Evolutionary conservation across 495 filamentous ascomycete species (phyloP).

Genomic region (Hypomontagnella submonticulosa): DNA sequence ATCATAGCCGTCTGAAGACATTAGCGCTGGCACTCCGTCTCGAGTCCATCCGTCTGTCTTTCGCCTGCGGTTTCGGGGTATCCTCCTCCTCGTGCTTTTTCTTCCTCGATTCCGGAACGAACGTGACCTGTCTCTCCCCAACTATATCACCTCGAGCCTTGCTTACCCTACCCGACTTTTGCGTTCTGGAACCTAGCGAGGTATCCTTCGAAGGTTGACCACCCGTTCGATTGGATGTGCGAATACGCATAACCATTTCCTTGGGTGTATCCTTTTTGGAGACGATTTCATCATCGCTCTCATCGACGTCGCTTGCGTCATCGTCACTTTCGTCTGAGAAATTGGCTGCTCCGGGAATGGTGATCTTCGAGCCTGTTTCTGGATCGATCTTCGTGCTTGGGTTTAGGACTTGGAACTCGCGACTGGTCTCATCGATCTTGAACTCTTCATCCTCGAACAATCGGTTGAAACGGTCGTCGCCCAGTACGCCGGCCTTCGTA

Average conservation of each 20-base stretch:
- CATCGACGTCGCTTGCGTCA: conserved; percentile 58
- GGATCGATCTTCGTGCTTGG: conserved; percentile 71
- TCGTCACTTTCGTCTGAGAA: conserved; percentile 50
- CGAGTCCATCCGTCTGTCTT: conserved; percentile 58
- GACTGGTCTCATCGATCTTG: conserved; percentile 86
- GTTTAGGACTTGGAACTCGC: conserved; percentile 88
- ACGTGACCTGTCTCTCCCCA: conserved; percentile 88
- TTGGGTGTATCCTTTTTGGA: conserved; percentile 51
- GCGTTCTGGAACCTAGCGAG: conserved; percentile 77
- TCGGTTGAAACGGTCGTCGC: conserved; percentile 84
- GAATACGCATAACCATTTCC: conserved; percentile 70
- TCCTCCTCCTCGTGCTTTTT: conserved; percentile 55
- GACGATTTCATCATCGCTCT: conserved; percentile 51
- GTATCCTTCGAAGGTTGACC: conserved; percentile 65
- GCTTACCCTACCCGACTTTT: conserved; percentile 56
- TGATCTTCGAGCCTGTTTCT: conserved; percentile 34
- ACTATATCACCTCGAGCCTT: conserved; percentile 67
- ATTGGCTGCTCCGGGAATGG: conserved; percentile 18
- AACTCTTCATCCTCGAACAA: conserved; percentile 96
- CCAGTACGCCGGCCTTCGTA: conserved; percentile 69
- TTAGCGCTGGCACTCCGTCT: conserved; percentile 80
- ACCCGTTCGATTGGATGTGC: conserved; percentile 70
- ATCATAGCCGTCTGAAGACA: conserved; percentile 71
- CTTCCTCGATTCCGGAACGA: conserved; percentile 73
- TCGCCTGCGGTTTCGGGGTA: conserved; percentile 45